Conservation (phyloP, 2,329 filamentous ascomycete species). For the Pseudogymnoascus destructans region DNA sequence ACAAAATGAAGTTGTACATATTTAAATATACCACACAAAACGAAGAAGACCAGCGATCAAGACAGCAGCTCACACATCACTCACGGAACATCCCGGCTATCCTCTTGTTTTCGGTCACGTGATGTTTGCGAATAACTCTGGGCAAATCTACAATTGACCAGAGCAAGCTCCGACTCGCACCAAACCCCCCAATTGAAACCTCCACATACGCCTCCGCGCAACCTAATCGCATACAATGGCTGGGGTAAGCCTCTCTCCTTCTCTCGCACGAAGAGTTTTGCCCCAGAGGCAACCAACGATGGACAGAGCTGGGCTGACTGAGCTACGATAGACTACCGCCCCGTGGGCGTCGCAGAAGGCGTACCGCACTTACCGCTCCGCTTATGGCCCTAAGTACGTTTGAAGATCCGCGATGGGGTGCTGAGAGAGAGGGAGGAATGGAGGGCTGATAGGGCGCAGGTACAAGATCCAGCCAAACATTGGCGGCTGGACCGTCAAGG, state of each 20-base stretch:
- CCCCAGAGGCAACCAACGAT: not conserved
- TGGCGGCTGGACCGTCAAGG: slow-evolving; percentile 38
- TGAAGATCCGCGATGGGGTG: slow-evolving; percentile 8
- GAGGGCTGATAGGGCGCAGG: slow-evolving; percentile 27
- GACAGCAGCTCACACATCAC: not conserved
- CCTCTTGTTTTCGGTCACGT: not conserved
- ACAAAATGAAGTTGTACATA: not conserved
- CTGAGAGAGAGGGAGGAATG: not conserved
- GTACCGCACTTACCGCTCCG: slow-evolving; percentile 40
- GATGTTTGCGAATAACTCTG: not conserved
- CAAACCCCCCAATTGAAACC: not conserved
- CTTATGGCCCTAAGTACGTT: slow-evolving; percentile 54
- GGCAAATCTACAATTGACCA: not conserved
- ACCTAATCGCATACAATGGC: not conserved
- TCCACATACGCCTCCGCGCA: not conserved
- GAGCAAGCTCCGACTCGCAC: not conserved
- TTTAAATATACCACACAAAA: not conserved
- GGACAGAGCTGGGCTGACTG: not conserved
- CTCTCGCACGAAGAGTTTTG: not conserved
- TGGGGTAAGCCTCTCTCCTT: not conserved
- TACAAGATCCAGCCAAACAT: slow-evolving; percentile 47
- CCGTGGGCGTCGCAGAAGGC: not conserved
- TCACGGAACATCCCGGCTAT: not conserved
- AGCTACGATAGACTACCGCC: not conserved
- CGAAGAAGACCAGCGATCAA: not conserved